Evolutionary conservation across 148 eudicot genomes (phyloP), one percentile per base, ranked within the genome.

Genomic region (Spergularia marina): DNA sequence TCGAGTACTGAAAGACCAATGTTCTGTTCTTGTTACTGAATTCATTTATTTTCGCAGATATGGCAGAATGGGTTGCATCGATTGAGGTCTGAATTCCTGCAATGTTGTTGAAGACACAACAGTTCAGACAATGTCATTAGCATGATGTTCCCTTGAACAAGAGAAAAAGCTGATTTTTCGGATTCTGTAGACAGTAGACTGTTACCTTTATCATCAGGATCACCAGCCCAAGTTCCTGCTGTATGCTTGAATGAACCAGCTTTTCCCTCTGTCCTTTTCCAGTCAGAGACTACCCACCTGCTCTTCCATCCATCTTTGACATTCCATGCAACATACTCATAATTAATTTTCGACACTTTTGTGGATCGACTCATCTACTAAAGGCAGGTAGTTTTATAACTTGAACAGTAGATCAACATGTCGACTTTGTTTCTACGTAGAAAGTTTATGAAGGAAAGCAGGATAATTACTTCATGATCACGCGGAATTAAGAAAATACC

Each of bases 201-300:
- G 6, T 23, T 80, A 89, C 97, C 97, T 86, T 83, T 89, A 61
- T 91, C 91, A 78, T 91, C 93, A 47, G 83, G 91, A 72, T 91
- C 97, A 70, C 81, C 93, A 53, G 93, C 73, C 93, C 93, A 91
- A 57, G 76, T 89, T 44, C 97, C 97, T 55, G 91, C 89, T 15
- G 93, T 85, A 65, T 91, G 91, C 81, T 91, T 91, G 71, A 86
- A 91, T 21, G 85, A 74, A 47, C 97, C 97, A 25, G 97, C 93
- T 74, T 89, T 87, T 40, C 93, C 93, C 57, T 91, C 97, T 34
- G 79, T 82, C 76, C 78, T 84, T 72, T 91, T 89, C 97, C 97
- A 91, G 70, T 91, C 97, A 36, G 97, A 91, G 79, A 71, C 83
- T 8, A 91, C 93, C 97, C 97, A 91, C 71, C 89, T 83, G 30